Percentiles rank a stretch among this genome's conserved stretches.
Conservation (phyloP, 1,284 basidiomycete species). For the Rhodotorula sp. region DNA sequence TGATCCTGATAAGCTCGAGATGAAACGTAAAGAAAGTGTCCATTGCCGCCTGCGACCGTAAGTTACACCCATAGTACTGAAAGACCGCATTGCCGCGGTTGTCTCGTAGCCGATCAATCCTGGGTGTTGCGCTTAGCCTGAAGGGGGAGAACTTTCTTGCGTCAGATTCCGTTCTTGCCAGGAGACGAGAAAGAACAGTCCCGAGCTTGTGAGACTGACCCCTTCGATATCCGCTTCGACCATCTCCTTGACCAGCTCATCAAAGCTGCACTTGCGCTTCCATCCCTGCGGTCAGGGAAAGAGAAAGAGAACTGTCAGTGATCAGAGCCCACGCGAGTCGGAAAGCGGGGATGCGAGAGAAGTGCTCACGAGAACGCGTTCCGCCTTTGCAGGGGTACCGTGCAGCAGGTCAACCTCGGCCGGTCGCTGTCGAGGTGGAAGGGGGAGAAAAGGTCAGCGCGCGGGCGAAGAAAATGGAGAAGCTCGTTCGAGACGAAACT, state of each 20-base stretch:
- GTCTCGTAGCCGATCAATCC: conserved; percentile 20
- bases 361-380: conserved; percentile 60
- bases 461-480: background rate
- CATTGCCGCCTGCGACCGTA: too few species aligned
- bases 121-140: conserved; percentile 38
- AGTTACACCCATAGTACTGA: too few species aligned
- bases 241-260: conserved; percentile 82
- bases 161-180: background rate
- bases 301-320: too few species aligned
- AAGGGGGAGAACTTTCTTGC: background rate
- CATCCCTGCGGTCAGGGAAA: conserved; percentile 54
- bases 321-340: background rate
- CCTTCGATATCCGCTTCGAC: conserved; percentile 66
- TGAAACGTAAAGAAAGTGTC: too few species aligned
- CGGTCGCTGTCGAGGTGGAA: conserved; percentile 48
- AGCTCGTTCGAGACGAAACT: conserved; percentile 43
- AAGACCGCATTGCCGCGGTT: too few species aligned
- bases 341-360: background rate
- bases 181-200: accelerated
- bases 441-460: background rate
- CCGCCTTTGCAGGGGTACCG: conserved; percentile 80
- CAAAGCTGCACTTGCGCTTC: conserved; percentile 77
- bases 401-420: conserved; percentile 88
- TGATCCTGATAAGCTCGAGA: too few species aligned
- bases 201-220: conserved; percentile 5